A percentile compares a stretch with the other conserved stretches of the same genome.
Evolutionary conservation across 179 eudicot species (phyloP).

Genomic region (Carnegiea gigantea): DNA sequence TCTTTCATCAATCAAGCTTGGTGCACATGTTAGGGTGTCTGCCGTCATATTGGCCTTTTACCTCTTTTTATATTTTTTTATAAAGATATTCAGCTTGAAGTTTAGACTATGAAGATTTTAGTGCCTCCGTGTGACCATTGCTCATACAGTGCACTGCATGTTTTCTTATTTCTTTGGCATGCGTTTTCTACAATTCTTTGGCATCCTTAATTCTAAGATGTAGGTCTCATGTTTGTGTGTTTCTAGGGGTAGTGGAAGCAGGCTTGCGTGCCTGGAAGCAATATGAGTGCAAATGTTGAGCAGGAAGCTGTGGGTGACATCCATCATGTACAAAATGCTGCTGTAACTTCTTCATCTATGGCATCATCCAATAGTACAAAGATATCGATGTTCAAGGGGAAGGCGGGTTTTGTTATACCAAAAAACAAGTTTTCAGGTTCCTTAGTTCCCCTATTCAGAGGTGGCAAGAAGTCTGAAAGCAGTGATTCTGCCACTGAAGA

Average conservation of each 20-base stretch:
- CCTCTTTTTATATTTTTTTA: too few relatives aligned
- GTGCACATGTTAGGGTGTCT: too few relatives aligned
- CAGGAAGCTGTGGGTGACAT: constrained; percentile 29
- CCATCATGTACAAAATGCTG: constrained; percentile 30
- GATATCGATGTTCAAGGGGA: constrained; percentile 67
- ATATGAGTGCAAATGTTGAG: constrained; percentile 47
- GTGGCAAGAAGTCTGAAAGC: constrained; percentile 54
- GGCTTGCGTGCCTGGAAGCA: constrained; percentile 15
- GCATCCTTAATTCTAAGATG: neutral
- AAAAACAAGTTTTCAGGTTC: constrained; percentile 95
- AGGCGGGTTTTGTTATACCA: constrained; percentile 91
- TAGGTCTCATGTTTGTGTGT: neutral
- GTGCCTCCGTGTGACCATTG: too few relatives aligned
- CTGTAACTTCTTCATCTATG: constrained; percentile 38
- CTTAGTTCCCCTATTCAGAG: constrained; percentile 69
- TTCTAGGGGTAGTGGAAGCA: constrained; percentile 12
- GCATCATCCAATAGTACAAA: constrained; percentile 50
- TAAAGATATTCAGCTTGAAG: too few relatives aligned
- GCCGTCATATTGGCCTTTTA: too few relatives aligned
- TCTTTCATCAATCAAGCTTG: too few relatives aligned
- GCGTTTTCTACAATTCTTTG: neutral
- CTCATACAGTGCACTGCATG: neutral
- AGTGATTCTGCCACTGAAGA: constrained; percentile 53
- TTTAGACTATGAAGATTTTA: too few relatives aligned
- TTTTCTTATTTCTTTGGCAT: neutral